These are phyloP conservation scores for Cicer bijugum DNA, from an alignment of 306 rosid genomes.

Conservation along the genomic window DNA sequence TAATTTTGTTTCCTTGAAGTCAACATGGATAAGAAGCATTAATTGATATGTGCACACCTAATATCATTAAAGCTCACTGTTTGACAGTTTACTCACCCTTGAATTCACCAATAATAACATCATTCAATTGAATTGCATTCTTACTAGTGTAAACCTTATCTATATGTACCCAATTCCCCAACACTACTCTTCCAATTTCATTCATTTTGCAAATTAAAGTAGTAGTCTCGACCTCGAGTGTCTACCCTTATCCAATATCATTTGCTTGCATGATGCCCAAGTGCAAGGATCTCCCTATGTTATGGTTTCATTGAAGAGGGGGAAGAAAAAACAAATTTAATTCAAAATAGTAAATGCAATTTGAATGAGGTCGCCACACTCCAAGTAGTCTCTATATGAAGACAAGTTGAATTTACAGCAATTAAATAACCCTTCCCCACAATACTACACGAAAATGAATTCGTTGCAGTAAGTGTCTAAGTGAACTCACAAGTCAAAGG, in stretches of 20 bases:
- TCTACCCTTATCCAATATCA: slow-evolving; percentile 22
- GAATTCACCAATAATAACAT: slow-evolving; percentile 30
- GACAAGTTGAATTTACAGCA: slow-evolving; percentile 31
- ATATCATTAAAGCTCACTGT: slow-evolving; percentile 3
- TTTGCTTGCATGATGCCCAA: slow-evolving; percentile 12
- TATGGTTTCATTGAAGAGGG: not conserved
- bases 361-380: not conserved
- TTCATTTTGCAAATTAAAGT: not conserved
- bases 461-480: too few relatives aligned
- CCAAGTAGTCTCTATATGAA: not conserved
- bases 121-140: slow-evolving; percentile 3
- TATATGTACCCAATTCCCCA: not conserved
- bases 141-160: not conserved
- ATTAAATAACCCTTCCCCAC: too few relatives aligned
- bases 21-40: slow-evolving; percentile 41
- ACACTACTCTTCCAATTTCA: not conserved
- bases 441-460: too few relatives aligned
- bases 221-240: slow-evolving; percentile 31
- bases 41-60: slow-evolving; percentile 30
- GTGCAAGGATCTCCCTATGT: slow-evolving; percentile 15
- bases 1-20: not conserved
- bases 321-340: too few relatives aligned
- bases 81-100: not conserved
- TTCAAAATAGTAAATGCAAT: not conserved
- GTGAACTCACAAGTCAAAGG: too few relatives aligned